Percentiles rank a stretch among this genome's conserved stretches.
These are phyloP conservation scores for Globisporangium solare DNA, from an alignment of 352 stramenopile genomes.

Conservation along the genomic window DNA sequence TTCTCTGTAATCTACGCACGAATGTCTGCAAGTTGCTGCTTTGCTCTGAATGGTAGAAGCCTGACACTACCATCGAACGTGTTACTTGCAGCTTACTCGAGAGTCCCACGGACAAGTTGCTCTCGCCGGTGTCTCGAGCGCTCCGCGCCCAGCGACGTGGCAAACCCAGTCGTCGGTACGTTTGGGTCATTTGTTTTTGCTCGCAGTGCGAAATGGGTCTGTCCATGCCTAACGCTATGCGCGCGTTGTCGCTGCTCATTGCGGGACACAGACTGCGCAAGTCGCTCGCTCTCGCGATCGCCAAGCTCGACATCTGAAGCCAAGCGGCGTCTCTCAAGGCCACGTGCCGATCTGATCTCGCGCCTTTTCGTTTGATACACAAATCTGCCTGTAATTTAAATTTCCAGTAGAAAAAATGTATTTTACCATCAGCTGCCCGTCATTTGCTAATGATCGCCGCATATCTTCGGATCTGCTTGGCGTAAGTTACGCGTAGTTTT, in stretches of 20 bases:
- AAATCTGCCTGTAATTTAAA: neutral
- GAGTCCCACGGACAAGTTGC: constrained; percentile 61
- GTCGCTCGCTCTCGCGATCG: neutral
- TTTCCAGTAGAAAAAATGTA: neutral
- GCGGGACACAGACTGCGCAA: constrained; percentile 3
- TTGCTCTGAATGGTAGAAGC: neutral
- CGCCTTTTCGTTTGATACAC: neutral
- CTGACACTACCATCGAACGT: neutral
- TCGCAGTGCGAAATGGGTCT: neutral
- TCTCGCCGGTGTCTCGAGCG: constrained; percentile 57
- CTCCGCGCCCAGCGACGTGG: constrained; percentile 26
- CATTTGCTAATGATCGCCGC: neutral
- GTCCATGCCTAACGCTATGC: neutral
- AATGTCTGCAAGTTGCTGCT: neutral
- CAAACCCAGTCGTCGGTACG: constrained; percentile 11
- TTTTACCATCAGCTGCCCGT: neutral
- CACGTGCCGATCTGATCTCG: too few relatives aligned
- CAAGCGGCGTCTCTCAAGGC: neutral
- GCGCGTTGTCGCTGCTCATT: neutral
- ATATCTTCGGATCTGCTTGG: neutral
- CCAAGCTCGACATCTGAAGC: neutral
- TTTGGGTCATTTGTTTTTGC: too few relatives aligned
- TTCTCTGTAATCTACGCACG: neutral
- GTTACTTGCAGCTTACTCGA: constrained; percentile 30
- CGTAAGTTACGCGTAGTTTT: neutral